phyloP scores from a whole-genome alignment of 208 protist species.

The Trypanosoma mega region DNA sequence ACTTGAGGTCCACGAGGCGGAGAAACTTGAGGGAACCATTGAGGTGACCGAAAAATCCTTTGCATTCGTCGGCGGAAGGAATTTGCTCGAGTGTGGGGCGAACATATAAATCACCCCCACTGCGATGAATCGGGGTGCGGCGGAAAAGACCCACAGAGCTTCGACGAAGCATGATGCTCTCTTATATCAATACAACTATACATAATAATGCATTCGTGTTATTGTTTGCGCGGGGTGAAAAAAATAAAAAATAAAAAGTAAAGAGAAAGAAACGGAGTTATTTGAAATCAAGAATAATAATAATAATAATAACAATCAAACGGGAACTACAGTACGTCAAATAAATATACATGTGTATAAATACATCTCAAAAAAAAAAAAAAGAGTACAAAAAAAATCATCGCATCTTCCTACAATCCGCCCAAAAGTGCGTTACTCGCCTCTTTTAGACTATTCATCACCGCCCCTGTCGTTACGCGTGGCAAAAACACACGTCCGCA shows the following conservation, averaged over 20 bases:
- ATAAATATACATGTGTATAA: no score
- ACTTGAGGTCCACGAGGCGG: conserved; percentile 88
- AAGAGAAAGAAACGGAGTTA: not conserved
- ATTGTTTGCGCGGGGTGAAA: not conserved
- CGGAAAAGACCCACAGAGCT: conserved; percentile 63
- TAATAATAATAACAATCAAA: conserved; percentile 11
- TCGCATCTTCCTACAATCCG: not conserved
- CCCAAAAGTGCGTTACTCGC: conserved; percentile 23
- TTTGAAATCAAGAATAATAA: not conserved
- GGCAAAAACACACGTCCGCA: conserved; percentile 27
- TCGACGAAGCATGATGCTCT: conserved; percentile 72
- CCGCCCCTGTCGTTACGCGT: conserved; percentile 12
- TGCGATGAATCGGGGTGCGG: conserved; percentile 65
- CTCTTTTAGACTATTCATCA: conserved; percentile 21
- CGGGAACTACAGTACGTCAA: no score
- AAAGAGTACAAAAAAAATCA: conserved; percentile 3
- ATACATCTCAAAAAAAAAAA: conserved; percentile 9
- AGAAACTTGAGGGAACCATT: conserved; percentile 59
- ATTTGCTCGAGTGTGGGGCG: conserved; percentile 80
- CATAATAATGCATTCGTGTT: not conserved
- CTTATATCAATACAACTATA: not conserved
- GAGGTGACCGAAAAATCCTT: conserved; percentile 78
- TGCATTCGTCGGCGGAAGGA: conserved; percentile 47
- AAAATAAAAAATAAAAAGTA: not conserved
- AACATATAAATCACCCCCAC: conserved; percentile 84